Conservation (phyloP, 164 flowering plant genomes). For the Pachysandra terminalis region DNA sequence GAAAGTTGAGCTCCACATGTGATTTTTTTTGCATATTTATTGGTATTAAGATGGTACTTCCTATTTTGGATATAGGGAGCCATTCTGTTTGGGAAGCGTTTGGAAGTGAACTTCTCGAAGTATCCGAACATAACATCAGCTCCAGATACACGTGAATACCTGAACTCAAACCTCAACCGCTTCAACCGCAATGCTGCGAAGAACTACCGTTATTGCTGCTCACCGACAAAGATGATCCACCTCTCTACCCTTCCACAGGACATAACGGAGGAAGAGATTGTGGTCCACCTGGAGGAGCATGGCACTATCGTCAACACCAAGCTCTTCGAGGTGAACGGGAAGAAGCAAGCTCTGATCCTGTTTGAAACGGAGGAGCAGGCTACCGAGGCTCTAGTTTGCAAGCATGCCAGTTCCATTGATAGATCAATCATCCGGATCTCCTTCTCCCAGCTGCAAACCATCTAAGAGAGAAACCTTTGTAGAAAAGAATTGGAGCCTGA, state of each 20-base stretch:
- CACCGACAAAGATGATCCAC: slow-evolving; percentile 98
- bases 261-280: slow-evolving; percentile 78
- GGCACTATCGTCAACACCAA: slow-evolving; percentile 76
- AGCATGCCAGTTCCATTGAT: slow-evolving; percentile 78
- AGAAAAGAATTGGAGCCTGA: not conserved
- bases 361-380: slow-evolving; percentile 97
- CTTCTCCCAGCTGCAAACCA: slow-evolving; percentile 85
- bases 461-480: slow-evolving; percentile 28
- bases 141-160: slow-evolving; percentile 83
- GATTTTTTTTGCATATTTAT: no score
- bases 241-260: slow-evolving; percentile 83
- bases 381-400: slow-evolving; percentile 93
- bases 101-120: slow-evolving; percentile 98
- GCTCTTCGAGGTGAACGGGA: slow-evolving; percentile 88
- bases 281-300: slow-evolving; percentile 76
- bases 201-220: slow-evolving; percentile 96
- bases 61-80: slow-evolving; percentile 60
- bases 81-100: slow-evolving; percentile 71
- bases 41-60: not conserved
- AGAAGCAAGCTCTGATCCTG: slow-evolving; percentile 88
- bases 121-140: slow-evolving; percentile 75
- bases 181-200: slow-evolving; percentile 95
- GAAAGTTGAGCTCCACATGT: no score
- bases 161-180: slow-evolving; percentile 89
- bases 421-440: slow-evolving; percentile 82